Evolutionary conservation across 73 alveolate species (phyloP), one percentile per base, ranked within the genome.

Genomic region (Paramecium sexaurelia): DNA sequence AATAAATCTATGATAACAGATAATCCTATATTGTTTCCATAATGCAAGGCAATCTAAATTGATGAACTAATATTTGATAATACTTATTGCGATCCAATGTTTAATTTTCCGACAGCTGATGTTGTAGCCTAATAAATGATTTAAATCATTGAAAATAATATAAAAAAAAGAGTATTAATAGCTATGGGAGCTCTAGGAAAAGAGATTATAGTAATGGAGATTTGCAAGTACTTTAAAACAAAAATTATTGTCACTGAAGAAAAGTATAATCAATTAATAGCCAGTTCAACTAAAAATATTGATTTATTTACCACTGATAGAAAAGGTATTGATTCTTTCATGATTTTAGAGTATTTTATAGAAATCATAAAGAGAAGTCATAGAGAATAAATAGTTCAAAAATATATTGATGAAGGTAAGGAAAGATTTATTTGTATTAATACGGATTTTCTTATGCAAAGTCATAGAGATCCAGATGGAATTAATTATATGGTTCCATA

Each of bases 61-160:
- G 98, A 95, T 73, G 95, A 94, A 78, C 84, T 94, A 45, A 92
- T 95, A 37, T 78, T 94, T 19, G 98, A 95, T 45, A 95, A 95
- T 55, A 95, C 98, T n/a, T 95, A 94, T 85, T 95, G 97, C 19
- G 95, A 95, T 75, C 97, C 97, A 6, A 91, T 83, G 55, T 94
- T 85, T 45, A 94, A 95, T 26, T 95, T 94, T 45, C 98, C 98
- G 4, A 37, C 95, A 6, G 83, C 92, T 51, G 95, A 94, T 13
- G 93, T 87, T 29, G 98, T 96, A 0, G 93, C 92, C 51, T 61
- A 85, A 8, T 75, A 47, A 4, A 82, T 95, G 33, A 73, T 45
- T 11, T 85, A 90, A 15, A 94, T 94, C 19, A 92, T 95, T 6
- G 78, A 91, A 26, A 55, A 71, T 36, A 95, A 95, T 57, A 86